Base-by-base conservation (phyloP, 306 rosid species). In the Morella rubra region DNA sequence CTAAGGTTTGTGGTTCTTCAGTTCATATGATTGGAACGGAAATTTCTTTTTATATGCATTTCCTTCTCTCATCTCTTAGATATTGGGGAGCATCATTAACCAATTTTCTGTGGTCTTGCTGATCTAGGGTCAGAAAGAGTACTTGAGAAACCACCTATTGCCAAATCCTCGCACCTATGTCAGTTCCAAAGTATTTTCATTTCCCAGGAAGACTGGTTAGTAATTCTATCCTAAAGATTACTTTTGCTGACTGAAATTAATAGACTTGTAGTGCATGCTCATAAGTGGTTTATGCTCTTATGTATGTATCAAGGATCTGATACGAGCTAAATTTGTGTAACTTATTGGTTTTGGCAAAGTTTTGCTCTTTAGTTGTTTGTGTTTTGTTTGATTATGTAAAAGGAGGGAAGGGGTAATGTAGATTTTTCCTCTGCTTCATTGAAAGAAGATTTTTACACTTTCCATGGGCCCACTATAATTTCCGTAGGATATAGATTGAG, bases 121-220 rank as follows among this genome's bases (percentile, higher is more conserved):
- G 68, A 27, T 22, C 44, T 86, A 85, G 91, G 89, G 91, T 14
- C 73, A 85, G 8, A 88, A 85, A 74, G 88, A 88, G 56, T 88
- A 85, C 76, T 45, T 88, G 76, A 75, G 91, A 76, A 88, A 88
- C 82, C 88, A 85, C 58, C 59, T 81, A 59, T n/a, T 6, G 69
- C 91, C 91, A 0, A 88, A 78, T 59, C 89, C 91, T 50, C 86
- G 87, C 5, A 88, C 91, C 0, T 88, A 81, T 19, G 51, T 85
- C 74, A 83, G 81, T 81, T 24, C 80, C 8, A 81, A 82, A 65
- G 87, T 81, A 16, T 80, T 80, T 70, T 14, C 78, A 18, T 82
- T 85, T 45, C 51, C 91, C 19, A 82, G 76, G 79, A 85, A 85
- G 75, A 87, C 87, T 10, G 90, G 90, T 87, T 11, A 80, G 80